phyloP scores from a whole-genome alignment of 2,329 filamentous ascomycete species.

The Hysterium pulicare region DNA sequence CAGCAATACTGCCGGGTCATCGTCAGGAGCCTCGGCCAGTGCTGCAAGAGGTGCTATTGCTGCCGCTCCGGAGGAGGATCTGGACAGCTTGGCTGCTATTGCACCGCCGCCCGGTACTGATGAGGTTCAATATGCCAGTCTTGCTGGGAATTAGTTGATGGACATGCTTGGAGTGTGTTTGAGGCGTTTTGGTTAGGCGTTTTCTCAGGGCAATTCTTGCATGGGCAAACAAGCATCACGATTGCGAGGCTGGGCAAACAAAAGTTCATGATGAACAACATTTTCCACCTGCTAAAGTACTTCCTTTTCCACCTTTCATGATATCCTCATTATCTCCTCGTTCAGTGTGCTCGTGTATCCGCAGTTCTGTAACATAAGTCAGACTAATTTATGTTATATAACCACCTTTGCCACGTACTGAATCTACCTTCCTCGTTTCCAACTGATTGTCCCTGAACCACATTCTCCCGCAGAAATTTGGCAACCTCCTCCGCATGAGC shows the following conservation, averaged over 20 bases:
- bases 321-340: conserved; percentile 90
- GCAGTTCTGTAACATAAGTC: conserved; percentile 58
- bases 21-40: conserved; percentile 20
- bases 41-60: conserved; percentile 40
- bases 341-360: conserved; percentile 89
- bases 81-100: conserved; percentile 50
- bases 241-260: conserved; percentile 18
- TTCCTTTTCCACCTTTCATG: conserved; percentile 56
- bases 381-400: conserved; percentile 8
- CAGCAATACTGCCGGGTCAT: conserved; percentile 20
- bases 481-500: conserved; percentile 80
- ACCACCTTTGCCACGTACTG: conserved; percentile 49
- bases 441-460: conserved; percentile 73
- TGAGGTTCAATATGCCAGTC: conserved; percentile 79
- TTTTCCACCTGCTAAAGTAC: conserved; percentile 35
- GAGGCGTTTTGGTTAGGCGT: conserved; percentile 21
- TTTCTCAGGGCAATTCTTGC: conserved; percentile 8
- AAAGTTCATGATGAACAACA: conserved; percentile 37
- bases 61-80: conserved; percentile 39
- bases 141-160: conserved; percentile 66
- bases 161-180: conserved; percentile 1
- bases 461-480: conserved; percentile 72
- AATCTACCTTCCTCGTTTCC: conserved; percentile 52
- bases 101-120: conserved; percentile 76
- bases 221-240: conserved; percentile 28